Percentiles rank a stretch among this genome's conserved stretches.
phyloP scores from a whole-genome alignment of 2,329 filamentous ascomycete genomes.

The Tolypocladium amazonense region DNA sequence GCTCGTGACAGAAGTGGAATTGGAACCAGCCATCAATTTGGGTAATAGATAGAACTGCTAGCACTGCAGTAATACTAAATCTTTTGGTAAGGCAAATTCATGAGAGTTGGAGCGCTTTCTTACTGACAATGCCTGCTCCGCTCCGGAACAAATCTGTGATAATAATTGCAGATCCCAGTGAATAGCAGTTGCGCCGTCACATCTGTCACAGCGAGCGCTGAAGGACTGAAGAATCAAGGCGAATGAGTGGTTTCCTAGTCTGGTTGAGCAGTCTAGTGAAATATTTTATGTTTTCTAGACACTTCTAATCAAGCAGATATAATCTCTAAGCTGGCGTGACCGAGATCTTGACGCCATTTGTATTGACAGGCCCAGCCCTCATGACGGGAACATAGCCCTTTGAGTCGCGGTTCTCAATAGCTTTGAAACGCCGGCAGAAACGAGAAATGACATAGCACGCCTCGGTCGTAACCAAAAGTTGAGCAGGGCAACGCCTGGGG shows the following conservation, averaged over 20 bases:
- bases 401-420: neutral
- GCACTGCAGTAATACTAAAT: neutral
- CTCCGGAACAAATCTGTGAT: no score
- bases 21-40: neutral
- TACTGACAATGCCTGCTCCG: neutral
- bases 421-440: neutral
- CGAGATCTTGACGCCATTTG: neutral
- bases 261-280: neutral
- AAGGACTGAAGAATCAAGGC: neutral
- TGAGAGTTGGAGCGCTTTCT: neutral
- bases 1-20: neutral
- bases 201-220: neutral
- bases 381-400: neutral
- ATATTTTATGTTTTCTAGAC: neutral
- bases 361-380: neutral
- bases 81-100: neutral
- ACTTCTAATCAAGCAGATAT: neutral
- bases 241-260: neutral
- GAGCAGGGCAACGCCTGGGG: neutral
- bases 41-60: neutral
- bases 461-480: neutral
- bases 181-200: neutral
- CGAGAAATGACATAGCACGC: neutral
- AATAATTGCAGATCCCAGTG: neutral
- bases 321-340: neutral